Evolutionary conservation across 1,284 basidiomycete genomes (phyloP).

Genomic region (Wallemia ichthyophaga): DNA sequence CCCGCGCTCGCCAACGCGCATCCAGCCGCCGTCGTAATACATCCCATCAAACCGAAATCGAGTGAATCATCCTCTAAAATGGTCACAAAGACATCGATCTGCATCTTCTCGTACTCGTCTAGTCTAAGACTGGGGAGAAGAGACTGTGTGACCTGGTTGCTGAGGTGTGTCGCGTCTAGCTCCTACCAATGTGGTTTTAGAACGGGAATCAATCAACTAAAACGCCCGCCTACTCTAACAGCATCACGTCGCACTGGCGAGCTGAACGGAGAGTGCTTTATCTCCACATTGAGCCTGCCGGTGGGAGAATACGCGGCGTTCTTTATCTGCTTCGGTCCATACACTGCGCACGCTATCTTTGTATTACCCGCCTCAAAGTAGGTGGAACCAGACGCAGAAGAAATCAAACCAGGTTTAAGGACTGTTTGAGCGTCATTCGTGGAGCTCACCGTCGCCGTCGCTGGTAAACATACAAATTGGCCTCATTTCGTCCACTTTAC

Average conservation of each 20-base stretch:
- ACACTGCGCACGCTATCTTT: slow-evolving; percentile 89
- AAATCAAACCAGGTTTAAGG: slow-evolving; percentile 60
- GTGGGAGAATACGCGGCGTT: slow-evolving; percentile 46
- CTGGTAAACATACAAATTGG: slow-evolving; percentile 39
- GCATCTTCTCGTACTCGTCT: slow-evolving; percentile 72
- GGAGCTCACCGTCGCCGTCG: no score
- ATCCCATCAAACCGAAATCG: slow-evolving; percentile 52
- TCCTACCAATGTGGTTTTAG: slow-evolving; percentile 28
- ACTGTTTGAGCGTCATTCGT: no score
- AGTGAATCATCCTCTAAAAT: slow-evolving; percentile 72
- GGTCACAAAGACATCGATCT: slow-evolving; percentile 67
- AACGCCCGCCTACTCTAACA: slow-evolving; percentile 33
- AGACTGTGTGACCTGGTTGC: slow-evolving; percentile 56
- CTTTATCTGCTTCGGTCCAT: slow-evolving; percentile 73
- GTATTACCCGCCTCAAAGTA: slow-evolving; percentile 70
- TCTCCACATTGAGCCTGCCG: slow-evolving; percentile 71
- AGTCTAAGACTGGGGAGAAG: slow-evolving; percentile 56
- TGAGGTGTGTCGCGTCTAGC: slow-evolving; percentile 62
- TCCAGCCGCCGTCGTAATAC: slow-evolving; percentile 46
- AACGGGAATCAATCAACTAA: neutral
- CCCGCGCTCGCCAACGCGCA: slow-evolving; percentile 67
- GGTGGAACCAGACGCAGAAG: slow-evolving; percentile 74
- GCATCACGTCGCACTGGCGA: slow-evolving; percentile 43
- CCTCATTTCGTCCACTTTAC: slow-evolving; percentile 32
- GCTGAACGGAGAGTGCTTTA: slow-evolving; percentile 87